phyloP scores from a whole-genome alignment of 257 asterid genomes.

The Cynanchum wilfordii region DNA sequence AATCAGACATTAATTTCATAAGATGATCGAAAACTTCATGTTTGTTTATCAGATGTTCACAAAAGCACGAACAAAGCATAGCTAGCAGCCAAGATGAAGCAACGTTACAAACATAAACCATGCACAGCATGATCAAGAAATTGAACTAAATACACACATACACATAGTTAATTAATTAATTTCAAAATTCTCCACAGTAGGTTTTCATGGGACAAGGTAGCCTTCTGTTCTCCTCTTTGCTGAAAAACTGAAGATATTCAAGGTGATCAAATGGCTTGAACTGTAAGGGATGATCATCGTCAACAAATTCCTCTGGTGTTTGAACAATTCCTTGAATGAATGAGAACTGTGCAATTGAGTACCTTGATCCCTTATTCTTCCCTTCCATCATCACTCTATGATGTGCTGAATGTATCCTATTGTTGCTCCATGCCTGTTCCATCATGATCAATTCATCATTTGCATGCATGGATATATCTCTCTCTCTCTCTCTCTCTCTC shows the following conservation, averaged over 20 bases:
- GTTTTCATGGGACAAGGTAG: conserved; percentile 51
- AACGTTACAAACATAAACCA: too few species aligned
- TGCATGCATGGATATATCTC: too few species aligned
- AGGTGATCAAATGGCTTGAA: conserved; percentile 62
- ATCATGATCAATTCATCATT: too few species aligned
- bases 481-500: too few species aligned
- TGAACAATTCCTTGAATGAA: conserved; percentile 50
- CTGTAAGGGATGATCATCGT: conserved; percentile 45
- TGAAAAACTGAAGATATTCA: conserved; percentile 49
- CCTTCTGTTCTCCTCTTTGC: conserved; percentile 59
- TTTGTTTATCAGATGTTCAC: too few species aligned
- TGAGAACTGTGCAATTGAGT: conserved; percentile 63
- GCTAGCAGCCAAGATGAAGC: too few species aligned
- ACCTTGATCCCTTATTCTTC: conserved; percentile 46
- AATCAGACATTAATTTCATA: too few species aligned
- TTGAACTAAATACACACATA: not conserved
- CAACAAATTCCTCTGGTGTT: conserved; percentile 55
- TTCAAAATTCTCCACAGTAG: conserved; percentile 39
- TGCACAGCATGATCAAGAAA: not conserved
- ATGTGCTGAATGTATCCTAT: conserved; percentile 52
- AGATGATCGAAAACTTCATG: too few species aligned
- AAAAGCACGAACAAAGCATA: too few species aligned
- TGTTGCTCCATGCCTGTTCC: conserved; percentile 70
- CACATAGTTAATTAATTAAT: too few species aligned
- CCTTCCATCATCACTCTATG: conserved; percentile 63